phyloP scores from a whole-genome alignment of 768 basidiomycete species.

The Trametes coccinea region DNA sequence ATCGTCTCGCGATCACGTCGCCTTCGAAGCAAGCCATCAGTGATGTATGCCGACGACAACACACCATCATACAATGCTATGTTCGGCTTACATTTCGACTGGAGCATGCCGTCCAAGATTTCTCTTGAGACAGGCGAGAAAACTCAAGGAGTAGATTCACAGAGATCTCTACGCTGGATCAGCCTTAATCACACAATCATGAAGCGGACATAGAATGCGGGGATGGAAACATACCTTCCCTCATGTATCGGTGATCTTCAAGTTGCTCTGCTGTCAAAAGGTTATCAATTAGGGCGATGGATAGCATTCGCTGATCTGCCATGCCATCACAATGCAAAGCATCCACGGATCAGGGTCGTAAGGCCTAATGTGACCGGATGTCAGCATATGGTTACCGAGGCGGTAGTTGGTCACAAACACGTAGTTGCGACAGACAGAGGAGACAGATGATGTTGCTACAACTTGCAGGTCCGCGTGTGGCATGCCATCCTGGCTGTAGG shows the following conservation, averaged over 20 bases:
- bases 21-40: constrained; percentile 17
- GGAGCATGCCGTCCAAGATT: neutral
- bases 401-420: neutral
- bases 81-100: neutral
- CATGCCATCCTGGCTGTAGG: neutral
- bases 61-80: constrained; percentile 5
- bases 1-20: constrained; percentile 2
- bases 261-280: neutral
- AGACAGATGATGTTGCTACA: too few species aligned
- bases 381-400: neutral
- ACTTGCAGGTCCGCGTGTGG: too few species aligned
- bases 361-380: neutral
- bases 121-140: neutral
- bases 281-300: neutral
- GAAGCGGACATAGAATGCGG: too few species aligned
- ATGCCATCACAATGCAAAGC: constrained; percentile 4
- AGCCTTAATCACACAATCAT: too few species aligned
- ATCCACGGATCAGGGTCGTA: neutral
- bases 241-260: neutral
- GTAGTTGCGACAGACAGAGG: too few species aligned
- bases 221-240: too few species aligned
- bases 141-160: too few species aligned
- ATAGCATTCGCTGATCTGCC: constrained; percentile 12
- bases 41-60: constrained; percentile 8
- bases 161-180: too few species aligned